Evolutionary conservation across 2,329 filamentous ascomycete species (phyloP).

Genomic region (Pseudohalonectria lignicola): DNA sequence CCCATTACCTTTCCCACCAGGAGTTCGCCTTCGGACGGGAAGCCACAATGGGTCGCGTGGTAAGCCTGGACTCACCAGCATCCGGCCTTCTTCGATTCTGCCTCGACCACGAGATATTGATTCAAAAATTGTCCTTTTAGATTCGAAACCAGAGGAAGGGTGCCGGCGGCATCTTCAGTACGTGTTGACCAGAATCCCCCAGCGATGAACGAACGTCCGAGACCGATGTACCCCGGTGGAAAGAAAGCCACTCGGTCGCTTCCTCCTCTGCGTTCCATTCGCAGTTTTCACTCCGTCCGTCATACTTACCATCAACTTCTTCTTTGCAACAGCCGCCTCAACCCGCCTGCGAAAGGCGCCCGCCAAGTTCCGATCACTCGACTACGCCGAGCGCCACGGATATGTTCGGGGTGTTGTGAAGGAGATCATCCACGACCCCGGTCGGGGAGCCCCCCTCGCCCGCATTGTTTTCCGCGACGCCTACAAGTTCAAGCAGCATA

Average conservation of each 20-base stretch:
- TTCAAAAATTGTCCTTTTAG: constrained; percentile 12
- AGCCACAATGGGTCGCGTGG: constrained; percentile 42
- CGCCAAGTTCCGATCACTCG: constrained; percentile 89
- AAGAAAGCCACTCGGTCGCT: too few species aligned
- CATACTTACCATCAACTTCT: not conserved
- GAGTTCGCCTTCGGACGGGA: constrained; percentile 11
- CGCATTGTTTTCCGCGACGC: constrained; percentile 95
- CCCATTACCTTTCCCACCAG: constrained; percentile 3
- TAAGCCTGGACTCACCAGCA: constrained; percentile 15
- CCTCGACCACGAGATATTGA: not conserved
- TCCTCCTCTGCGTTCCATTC: too few species aligned
- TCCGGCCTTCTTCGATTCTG: not conserved
- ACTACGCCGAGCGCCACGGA: constrained; percentile 93
- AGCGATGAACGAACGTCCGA: constrained; percentile 2
- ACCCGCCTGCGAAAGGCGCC: constrained; percentile 91
- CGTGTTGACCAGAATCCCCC: constrained; percentile 5
- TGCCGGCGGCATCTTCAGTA: constrained; percentile 44
- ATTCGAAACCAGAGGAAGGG: constrained; percentile 58
- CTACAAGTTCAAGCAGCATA: constrained; percentile 95
- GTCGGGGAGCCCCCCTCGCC: constrained; percentile 95
- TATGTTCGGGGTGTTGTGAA: constrained; percentile 97
- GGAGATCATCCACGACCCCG: constrained; percentile 98
- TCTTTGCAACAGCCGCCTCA: constrained; percentile 14
- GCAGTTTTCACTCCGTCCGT: too few species aligned
- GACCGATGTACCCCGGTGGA: too few species aligned